These are phyloP conservation scores for Aspergillus niger DNA, from an alignment of 2,329 filamentous ascomycete species.

Conservation along the genomic window DNA sequence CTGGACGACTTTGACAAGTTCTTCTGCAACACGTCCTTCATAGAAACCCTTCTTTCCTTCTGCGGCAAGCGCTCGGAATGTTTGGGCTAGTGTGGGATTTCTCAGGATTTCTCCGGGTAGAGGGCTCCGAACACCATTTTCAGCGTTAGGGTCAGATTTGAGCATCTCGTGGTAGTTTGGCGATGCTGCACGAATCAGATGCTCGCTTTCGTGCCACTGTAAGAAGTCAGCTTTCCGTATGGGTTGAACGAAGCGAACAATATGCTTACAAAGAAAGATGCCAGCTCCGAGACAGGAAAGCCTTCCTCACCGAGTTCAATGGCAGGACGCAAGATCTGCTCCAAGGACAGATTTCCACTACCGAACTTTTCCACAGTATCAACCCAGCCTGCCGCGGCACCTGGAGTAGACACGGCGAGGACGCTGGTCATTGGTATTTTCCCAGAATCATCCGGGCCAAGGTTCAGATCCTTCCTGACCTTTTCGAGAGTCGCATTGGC, in stretches of 20 bases:
- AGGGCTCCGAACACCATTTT: conserved; percentile 73
- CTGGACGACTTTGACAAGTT: conserved; percentile 74
- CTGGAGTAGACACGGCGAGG: conserved; percentile 83
- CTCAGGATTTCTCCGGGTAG: conserved; percentile 83
- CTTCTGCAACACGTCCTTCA: conserved; percentile 76
- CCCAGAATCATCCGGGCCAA: conserved; percentile 58
- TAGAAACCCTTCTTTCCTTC: conserved; percentile 93
- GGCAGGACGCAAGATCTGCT: conserved; percentile 77
- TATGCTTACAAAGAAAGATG: conserved; percentile 65
- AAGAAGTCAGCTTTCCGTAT: not conserved
- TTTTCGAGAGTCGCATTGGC: conserved; percentile 67
- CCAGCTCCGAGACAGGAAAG: conserved; percentile 83
- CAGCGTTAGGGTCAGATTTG: conserved; percentile 69
- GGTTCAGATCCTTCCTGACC: conserved; percentile 68
- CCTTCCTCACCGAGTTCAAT: conserved; percentile 85
- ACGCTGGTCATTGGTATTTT: conserved; percentile 74
- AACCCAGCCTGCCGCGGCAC: conserved; percentile 89
- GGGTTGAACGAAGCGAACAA: not conserved
- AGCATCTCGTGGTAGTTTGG: conserved; percentile 87
- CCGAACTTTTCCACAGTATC: conserved; percentile 87
- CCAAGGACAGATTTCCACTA: conserved; percentile 76
- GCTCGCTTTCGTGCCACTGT: conserved; percentile 73
- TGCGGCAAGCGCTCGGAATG: conserved; percentile 75
- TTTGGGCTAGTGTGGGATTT: conserved; percentile 77
- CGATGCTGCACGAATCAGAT: conserved; percentile 68